These are phyloP conservation scores for Ophiostoma triangulosporum DNA, from an alignment of 2,329 filamentous ascomycete species.

Conservation along the genomic window DNA sequence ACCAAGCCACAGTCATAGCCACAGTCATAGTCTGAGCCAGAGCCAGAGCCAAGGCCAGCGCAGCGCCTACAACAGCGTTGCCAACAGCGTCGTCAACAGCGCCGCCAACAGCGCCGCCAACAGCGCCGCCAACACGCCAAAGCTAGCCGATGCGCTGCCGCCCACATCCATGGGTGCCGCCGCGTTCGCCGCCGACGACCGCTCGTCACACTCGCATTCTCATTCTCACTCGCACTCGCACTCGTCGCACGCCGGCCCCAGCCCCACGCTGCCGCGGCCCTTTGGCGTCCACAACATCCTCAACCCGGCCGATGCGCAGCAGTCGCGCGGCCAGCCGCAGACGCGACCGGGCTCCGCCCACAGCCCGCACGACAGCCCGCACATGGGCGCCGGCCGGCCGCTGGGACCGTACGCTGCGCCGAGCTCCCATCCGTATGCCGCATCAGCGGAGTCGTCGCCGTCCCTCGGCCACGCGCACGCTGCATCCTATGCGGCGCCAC, in stretches of 20 bases:
- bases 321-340: constrained; percentile 11
- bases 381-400: background rate
- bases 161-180: background rate
- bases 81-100: background rate
- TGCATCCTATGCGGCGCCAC: background rate
- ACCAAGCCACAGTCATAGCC: too few species aligned
- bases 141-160: background rate
- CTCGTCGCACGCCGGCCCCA: background rate
- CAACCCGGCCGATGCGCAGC: constrained; percentile 26
- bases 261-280: constrained; percentile 19
- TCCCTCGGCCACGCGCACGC: constrained; percentile 17
- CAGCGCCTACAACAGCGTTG: background rate
- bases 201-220: too few species aligned
- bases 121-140: background rate
- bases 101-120: constrained; percentile 3
- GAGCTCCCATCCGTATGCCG: background rate
- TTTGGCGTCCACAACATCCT: constrained; percentile 31
- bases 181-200: background rate
- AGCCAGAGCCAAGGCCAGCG: too few species aligned
- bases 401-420: background rate
- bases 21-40: too few species aligned
- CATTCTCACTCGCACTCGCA: background rate
- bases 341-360: constrained; percentile 8
- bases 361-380: background rate
- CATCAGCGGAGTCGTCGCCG: constrained; percentile 17